These are phyloP conservation scores for Coniella lustricola DNA, from an alignment of 2,329 filamentous ascomycete genomes.

Conservation along the genomic window DNA sequence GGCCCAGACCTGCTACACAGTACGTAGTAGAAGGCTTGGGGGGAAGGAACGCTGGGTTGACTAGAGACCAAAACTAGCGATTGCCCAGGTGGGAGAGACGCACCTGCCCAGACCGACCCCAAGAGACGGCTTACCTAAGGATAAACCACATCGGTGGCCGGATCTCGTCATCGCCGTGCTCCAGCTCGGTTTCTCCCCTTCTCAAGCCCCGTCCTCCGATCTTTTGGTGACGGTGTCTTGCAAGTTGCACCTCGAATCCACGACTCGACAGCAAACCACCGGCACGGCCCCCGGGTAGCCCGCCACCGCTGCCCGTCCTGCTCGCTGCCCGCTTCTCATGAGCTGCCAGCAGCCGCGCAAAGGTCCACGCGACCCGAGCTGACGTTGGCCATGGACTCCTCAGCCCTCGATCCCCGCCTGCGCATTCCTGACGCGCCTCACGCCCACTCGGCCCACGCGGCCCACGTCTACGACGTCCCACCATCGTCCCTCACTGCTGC, in stretches of 20 bases:
- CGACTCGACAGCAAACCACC: not conserved
- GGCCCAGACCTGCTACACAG: no score
- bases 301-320: not conserved
- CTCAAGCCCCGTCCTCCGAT: slow-evolving; percentile 15
- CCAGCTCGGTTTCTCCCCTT: slow-evolving; percentile 8
- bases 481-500: slow-evolving; percentile 11
- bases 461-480: not conserved
- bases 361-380: slow-evolving; percentile 2
- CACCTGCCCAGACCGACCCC: not conserved
- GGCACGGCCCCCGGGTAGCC: not conserved
- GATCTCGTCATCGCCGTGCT: slow-evolving; percentile 3
- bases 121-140: no score
- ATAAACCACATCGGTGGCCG: slow-evolving; percentile 11
- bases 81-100: no score
- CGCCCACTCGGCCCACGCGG: not conserved
- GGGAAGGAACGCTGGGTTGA: no score
- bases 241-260: not conserved
- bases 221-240: not conserved
- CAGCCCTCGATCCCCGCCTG: slow-evolving; percentile 15
- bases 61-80: no score
- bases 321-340: not conserved
- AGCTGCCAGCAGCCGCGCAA: not conserved
- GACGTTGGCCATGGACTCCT: slow-evolving; percentile 13
- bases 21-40: no score
- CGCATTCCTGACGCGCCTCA: slow-evolving; percentile 4